A percentile compares a stretch with the other conserved stretches of the same genome.
Evolutionary conservation across 2,329 filamentous ascomycete species (phyloP).

Genomic region (Juglanconis sp.): DNA sequence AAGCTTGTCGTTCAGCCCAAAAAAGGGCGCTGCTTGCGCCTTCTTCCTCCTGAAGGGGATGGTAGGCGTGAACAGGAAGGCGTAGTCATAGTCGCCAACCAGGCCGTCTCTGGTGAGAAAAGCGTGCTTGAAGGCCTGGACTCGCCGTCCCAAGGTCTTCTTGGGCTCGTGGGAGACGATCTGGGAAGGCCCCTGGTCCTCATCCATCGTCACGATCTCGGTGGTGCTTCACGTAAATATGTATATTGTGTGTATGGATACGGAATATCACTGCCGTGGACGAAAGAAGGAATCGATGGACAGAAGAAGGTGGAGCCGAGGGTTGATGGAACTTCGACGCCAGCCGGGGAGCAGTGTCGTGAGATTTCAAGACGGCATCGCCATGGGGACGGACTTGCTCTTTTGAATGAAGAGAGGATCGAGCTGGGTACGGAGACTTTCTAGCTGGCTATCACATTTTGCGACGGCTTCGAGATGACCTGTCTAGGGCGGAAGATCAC

Average conservation of each 20-base stretch:
- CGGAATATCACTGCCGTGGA: background rate
- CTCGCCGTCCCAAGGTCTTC: conserved; percentile 29
- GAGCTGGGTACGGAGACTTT: no score
- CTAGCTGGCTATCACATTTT: no score
- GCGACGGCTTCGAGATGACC: no score
- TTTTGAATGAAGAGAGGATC: no score
- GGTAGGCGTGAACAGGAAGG: conserved; percentile 76
- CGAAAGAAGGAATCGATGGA: background rate
- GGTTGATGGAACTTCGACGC: no score
- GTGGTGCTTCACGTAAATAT: background rate
- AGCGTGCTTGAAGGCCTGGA: conserved; percentile 34
- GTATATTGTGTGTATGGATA: background rate
- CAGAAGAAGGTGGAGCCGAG: background rate
- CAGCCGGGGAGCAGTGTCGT: no score
- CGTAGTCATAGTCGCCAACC: conserved; percentile 86
- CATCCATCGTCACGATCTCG: conserved; percentile 43
- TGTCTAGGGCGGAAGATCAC: no score
- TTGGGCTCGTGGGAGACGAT: conserved; percentile 41
- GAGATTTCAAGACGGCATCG: no score
- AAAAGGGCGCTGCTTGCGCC: conserved; percentile 66
- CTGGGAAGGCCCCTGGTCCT: conserved; percentile 50
- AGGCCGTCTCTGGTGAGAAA: conserved; percentile 67
- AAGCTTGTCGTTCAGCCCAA: conserved; percentile 77
- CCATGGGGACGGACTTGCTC: no score
- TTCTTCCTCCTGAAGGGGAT: conserved; percentile 75